These are phyloP conservation scores for Sporothrix protearum DNA, from an alignment of 2,329 filamentous ascomycete genomes.

Conservation along the genomic window DNA sequence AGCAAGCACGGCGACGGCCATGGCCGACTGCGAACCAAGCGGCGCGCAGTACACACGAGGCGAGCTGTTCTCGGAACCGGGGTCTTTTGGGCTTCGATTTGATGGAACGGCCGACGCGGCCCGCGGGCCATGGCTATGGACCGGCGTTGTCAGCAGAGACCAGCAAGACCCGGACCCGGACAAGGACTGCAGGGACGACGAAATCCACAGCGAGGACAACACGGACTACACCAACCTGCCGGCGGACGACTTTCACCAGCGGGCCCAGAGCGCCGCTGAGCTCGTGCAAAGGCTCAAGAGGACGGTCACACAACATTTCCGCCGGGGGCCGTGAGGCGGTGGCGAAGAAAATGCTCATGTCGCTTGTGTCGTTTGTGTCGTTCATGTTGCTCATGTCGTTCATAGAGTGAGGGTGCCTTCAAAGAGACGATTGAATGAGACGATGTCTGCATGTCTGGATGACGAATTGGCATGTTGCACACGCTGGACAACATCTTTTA, in stretches of 20 bases:
- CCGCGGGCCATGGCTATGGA: neutral
- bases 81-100: neutral
- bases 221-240: neutral
- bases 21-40: conserved; percentile 4
- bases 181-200: neutral
- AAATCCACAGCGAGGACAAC: neutral
- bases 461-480: neutral
- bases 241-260: neutral
- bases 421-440: neutral
- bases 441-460: no score
- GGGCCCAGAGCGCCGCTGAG: conserved; percentile 3
- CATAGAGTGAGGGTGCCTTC: neutral
- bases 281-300: neutral
- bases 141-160: no score
- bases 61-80: neutral
- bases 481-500: neutral
- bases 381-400: neutral
- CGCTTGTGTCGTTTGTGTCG: no score
- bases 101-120: neutral
- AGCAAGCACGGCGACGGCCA: neutral
- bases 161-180: neutral
- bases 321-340: neutral
- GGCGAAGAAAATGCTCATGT: neutral
- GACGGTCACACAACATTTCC: conserved; percentile 4
- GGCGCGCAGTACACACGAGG: neutral